A percentile compares a stretch with the other conserved stretches of the same genome.
These are phyloP conservation scores for Chlorella vulgaris DNA, from an alignment of 139 green algal genomes.

Conservation along the genomic window DNA sequence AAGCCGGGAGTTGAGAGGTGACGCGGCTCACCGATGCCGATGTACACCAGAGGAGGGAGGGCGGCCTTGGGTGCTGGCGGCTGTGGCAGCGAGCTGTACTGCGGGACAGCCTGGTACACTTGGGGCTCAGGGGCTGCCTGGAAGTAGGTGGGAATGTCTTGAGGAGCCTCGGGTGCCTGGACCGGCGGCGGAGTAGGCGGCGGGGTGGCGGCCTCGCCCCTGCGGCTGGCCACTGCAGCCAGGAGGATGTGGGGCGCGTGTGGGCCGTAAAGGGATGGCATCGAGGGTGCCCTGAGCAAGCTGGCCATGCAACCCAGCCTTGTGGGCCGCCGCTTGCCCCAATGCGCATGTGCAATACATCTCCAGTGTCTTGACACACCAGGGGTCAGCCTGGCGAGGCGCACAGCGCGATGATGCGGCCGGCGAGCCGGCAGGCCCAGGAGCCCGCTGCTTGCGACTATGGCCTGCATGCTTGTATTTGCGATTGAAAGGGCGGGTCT, in stretches of 20 bases:
- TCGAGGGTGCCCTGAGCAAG: no score
- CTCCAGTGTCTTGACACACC: no score
- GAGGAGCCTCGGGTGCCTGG: not conserved
- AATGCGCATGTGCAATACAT: not conserved
- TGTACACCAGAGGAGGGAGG: constrained; percentile 45
- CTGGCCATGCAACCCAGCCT: no score
- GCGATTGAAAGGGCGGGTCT: no score
- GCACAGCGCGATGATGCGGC: not conserved
- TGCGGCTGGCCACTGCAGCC: constrained; percentile 15
- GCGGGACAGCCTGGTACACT: constrained; percentile 26
- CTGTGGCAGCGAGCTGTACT: constrained; percentile 6
- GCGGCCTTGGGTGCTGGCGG: constrained; percentile 11
- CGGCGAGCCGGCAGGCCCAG: not conserved
- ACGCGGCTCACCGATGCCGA: constrained; percentile 30
- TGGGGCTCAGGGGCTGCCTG: constrained; percentile 12
- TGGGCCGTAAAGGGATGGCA: not conserved
- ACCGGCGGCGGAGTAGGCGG: not conserved
- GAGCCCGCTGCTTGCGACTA: not conserved
- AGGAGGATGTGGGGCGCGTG: not conserved
- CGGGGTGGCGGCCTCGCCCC: constrained; percentile 16
- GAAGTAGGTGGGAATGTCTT: constrained; percentile 42
- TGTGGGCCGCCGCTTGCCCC: not conserved
- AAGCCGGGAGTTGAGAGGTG: no score
- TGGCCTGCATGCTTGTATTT: not conserved
- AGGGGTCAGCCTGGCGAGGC: not conserved